Conservation (phyloP, 768 basidiomycete species). For the Termitomyces titanicus region DNA sequence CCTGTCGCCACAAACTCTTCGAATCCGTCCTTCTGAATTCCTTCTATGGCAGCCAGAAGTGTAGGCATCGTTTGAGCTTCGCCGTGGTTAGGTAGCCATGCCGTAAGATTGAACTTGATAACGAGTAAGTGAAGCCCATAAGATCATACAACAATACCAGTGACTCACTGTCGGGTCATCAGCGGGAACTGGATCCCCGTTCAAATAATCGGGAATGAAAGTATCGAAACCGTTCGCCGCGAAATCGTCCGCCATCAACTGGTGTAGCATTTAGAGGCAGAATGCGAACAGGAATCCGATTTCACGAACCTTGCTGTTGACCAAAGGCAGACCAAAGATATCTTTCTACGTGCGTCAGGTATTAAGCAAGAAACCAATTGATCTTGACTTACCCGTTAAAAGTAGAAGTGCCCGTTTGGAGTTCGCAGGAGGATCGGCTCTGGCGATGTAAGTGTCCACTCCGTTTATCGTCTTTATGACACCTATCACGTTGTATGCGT, state of each 20-base stretch:
- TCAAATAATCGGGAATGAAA: constrained; percentile 16
- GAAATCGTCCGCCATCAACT: constrained; percentile 19
- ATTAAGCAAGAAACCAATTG: background rate
- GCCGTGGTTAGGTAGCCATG: constrained; percentile 29
- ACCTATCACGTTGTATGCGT: background rate
- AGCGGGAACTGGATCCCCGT: constrained; percentile 14
- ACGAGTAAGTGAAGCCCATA: no score
- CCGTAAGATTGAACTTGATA: constrained; percentile 16
- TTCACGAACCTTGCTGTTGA: constrained; percentile 13
- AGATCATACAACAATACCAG: background rate
- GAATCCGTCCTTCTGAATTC: constrained; percentile 32
- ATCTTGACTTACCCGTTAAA: constrained; percentile 8
- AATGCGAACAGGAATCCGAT: background rate
- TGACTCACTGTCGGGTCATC: constrained; percentile 12
- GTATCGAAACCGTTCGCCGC: constrained; percentile 18
- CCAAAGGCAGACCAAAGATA: constrained; percentile 15
- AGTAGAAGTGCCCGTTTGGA: constrained; percentile 10
- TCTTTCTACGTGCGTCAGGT: constrained; percentile 6
- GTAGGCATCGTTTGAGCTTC: constrained; percentile 25
- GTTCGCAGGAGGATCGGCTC: constrained; percentile 6
- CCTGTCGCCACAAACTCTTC: constrained; percentile 30
- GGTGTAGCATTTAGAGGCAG: background rate
- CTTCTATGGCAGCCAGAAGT: constrained; percentile 28
- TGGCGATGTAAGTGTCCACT: constrained; percentile 12
- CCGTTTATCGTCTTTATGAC: constrained; percentile 12